Evolutionary conservation across 2,329 filamentous ascomycete species (phyloP).

Genomic region (Magnaporthiopsis incrustans): DNA sequence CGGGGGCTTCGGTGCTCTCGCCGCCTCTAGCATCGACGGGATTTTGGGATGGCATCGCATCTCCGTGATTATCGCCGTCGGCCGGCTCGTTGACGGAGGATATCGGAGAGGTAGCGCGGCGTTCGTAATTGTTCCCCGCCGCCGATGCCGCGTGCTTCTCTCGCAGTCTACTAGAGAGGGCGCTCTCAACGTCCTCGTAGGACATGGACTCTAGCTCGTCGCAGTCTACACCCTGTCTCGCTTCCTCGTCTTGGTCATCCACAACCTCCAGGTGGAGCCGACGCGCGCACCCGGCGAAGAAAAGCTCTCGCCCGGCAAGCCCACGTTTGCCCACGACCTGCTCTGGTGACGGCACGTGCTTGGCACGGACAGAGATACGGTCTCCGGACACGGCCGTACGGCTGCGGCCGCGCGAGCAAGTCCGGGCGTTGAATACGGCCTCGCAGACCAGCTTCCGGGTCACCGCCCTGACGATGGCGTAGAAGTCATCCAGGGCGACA

Average conservation of each 20-base stretch:
- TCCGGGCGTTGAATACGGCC: slow-evolving; percentile 44
- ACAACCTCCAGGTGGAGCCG: slow-evolving; percentile 41
- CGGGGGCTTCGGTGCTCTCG: background rate
- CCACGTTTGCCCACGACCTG: slow-evolving; percentile 33
- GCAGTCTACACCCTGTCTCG: slow-evolving; percentile 15
- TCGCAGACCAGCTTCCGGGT: slow-evolving; percentile 60
- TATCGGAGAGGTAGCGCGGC: background rate
- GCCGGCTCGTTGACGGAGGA: background rate
- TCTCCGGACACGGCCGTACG: slow-evolving; percentile 50
- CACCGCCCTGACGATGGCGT: slow-evolving; percentile 57
- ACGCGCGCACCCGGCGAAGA: slow-evolving; percentile 41
- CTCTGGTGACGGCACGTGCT: slow-evolving; percentile 18
- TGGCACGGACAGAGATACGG: slow-evolving; percentile 47
- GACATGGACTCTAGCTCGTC: slow-evolving; percentile 25
- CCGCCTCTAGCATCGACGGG: too few relatives aligned
- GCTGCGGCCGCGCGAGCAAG: slow-evolving; percentile 52
- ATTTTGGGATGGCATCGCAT: background rate
- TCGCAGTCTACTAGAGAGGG: slow-evolving; percentile 19
- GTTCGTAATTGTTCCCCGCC: background rate
- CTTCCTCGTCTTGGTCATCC: slow-evolving; percentile 22
- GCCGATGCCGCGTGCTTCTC: background rate
- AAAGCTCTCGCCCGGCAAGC: slow-evolving; percentile 30
- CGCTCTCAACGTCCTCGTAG: slow-evolving; percentile 35
- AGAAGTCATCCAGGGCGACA: slow-evolving; percentile 69
- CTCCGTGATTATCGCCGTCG: slow-evolving; percentile 5